These are phyloP conservation scores for Oryza coarctata DNA, from an alignment of 176 grass and related monocot genomes.

Conservation along the genomic window DNA sequence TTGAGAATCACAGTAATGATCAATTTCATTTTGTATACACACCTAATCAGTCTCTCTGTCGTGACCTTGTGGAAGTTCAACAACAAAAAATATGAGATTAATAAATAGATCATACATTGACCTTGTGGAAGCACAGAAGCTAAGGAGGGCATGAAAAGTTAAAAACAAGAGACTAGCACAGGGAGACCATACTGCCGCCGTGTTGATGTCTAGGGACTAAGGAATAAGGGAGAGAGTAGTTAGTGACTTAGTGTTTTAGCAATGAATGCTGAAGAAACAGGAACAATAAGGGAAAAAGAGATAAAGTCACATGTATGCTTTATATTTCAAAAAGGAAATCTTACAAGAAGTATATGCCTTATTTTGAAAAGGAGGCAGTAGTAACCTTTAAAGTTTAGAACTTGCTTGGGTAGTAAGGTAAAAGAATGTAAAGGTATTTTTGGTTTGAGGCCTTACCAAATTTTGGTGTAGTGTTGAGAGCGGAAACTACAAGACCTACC, in stretches of 20 bases:
- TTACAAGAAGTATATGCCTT: not conserved
- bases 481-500: too few relatives aligned
- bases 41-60: not conserved
- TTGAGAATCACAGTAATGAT: not conserved
- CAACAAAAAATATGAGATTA: not conserved
- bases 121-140: not conserved
- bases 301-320: not conserved
- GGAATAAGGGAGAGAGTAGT: not conserved
- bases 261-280: not conserved
- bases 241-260: not conserved
- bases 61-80: not conserved
- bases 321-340: not conserved
- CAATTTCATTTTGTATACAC: not conserved
- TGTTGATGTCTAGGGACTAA: not conserved
- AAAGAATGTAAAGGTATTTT: too few relatives aligned
- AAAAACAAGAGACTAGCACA: not conserved
- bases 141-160: not conserved
- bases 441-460: too few relatives aligned
- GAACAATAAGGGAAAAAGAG: not conserved
- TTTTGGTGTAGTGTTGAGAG: too few relatives aligned
- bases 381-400: slow-evolving; percentile 15
- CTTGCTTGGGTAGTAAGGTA: too few relatives aligned
- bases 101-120: not conserved
- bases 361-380: not conserved
- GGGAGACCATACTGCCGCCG: not conserved